Evolutionary conservation across 2,329 filamentous ascomycete species (phyloP), one percentile per base, ranked within the genome.

Genomic region (Acephala macrosclerotiorum): DNA sequence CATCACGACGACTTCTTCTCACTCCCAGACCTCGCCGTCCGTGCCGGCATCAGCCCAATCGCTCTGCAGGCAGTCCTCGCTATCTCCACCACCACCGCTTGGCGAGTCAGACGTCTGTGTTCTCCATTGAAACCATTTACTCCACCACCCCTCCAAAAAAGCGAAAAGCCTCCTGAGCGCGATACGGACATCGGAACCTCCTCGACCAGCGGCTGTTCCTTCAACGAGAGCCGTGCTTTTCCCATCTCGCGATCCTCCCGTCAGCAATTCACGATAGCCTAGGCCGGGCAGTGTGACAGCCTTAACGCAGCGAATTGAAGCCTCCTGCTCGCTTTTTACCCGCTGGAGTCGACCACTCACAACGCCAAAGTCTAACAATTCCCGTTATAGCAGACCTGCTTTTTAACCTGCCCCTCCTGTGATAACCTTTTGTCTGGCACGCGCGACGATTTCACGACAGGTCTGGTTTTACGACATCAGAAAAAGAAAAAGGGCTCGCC

Each of bases 351-450:
- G 40, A 47, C 69, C 71, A 72, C 67, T 72, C 68, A 70, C 66
- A 55, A 68, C 64, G 62, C 64, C 63, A 68, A 64, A 58, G 61
- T 57, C 63, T 68, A 51, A 60, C 63, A 65, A 58, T 65, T 65
- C 67, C 65, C 67, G 68, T 62, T 66, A 69, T 68, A 71, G 67
- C 58, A 65, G 65, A 62, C 47, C 58, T 55, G 42, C 58, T 53
- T 63, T 65, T 64, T 66, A 55, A 64, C 64, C 66, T 72, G 61
- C 71, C 70, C 70, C 68, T 71, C 71, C 65, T 65, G 59, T 63
- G 61, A 67, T 66, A 66, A 51, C 36, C 57, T 18, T 25, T 53
- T 33, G 55, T 5, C 29, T 4, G 35, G 18, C 56, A 68, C 63
- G 60, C 65, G 64, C 64, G 61, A 64, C 68, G 58, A 68, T 61